Evolutionary conservation across 2,329 filamentous ascomycete species (phyloP), one percentile per base, ranked within the genome.

Genomic region (Pseudocercospora eumusae): DNA sequence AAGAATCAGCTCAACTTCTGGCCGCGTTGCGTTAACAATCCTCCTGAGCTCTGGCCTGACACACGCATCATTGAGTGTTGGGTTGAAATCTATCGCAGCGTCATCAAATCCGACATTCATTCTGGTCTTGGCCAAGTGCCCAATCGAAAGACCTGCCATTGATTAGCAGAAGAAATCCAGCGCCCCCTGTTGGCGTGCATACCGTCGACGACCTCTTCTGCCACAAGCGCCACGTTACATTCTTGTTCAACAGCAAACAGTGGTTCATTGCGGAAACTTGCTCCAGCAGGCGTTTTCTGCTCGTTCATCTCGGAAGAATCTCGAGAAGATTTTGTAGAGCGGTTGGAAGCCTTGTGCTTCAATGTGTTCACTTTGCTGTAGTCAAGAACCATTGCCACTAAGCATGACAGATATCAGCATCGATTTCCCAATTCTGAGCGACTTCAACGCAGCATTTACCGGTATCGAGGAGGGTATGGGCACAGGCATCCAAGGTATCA

Each of bases 1-100:
- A 13, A 82, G 71, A 13, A 80, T 74, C 2, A 80, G 53, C 44
- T 68, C 66, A 7, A 68, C 66, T 31, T 66, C 62, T n/a, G 62
- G 62, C n/a, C 66, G 45, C 4, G 63, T 31, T 5, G 66, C 62
- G 18, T 65, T 64, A 40, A 66, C 55, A 13, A 68, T 57, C 21
- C 64, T 59, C 20, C 61, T 55, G 49, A 68, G 21, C 11, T 56
- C 57, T 11, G 58, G 60, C 8, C 54, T 42, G 13, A 47, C 28
- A 11, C 53, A 47, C 13, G 56, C 42, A 18, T 61, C 59, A 7
- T 28, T 18, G 8, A 61, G 27, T 0, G 53, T 57, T 4, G 36
- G 36, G 18, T 61, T 62, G n/a, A 60, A 40, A 5, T 57, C 55
- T 1, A 21, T 36, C 2, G 33, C 27, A 9, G 61, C 33, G 8